Percentiles rank a stretch among this genome's conserved stretches.
phyloP scores from a whole-genome alignment of 1,284 basidiomycete species.

The Pseudozyma hubeiensis region DNA sequence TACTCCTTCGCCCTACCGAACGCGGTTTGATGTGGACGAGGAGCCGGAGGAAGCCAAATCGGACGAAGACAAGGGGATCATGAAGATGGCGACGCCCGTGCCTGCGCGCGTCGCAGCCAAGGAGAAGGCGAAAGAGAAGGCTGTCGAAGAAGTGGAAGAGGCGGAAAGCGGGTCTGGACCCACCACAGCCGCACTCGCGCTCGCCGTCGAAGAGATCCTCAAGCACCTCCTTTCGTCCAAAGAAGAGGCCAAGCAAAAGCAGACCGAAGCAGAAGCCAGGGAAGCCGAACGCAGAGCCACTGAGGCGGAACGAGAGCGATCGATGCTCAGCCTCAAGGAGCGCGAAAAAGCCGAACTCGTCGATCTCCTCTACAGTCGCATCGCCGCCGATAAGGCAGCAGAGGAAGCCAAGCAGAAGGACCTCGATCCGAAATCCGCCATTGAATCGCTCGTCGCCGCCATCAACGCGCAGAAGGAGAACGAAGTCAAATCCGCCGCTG shows the following conservation, averaged over 20 bases:
- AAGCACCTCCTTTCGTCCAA: slow-evolving; percentile 60
- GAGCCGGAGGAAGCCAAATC: slow-evolving; percentile 24
- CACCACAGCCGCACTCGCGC: slow-evolving; percentile 44
- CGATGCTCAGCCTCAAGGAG: slow-evolving; percentile 34
- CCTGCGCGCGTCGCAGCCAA: slow-evolving; percentile 16
- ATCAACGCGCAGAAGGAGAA: slow-evolving; percentile 54
- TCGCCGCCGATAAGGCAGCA: slow-evolving; percentile 39
- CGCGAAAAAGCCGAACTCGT: slow-evolving; percentile 52
- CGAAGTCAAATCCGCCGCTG: slow-evolving; percentile 38
- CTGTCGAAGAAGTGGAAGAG: slow-evolving; percentile 2
- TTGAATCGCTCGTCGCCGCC: slow-evolving; percentile 57
- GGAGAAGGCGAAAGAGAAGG: slow-evolving; percentile 15
- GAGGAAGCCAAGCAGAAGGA: slow-evolving; percentile 38
- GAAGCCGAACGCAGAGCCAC: slow-evolving; percentile 33
- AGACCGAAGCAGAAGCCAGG: slow-evolving; percentile 26
- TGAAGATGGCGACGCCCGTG: slow-evolving; percentile 33
- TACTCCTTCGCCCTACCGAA: slow-evolving; percentile 32
- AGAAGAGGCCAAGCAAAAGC: slow-evolving; percentile 50
- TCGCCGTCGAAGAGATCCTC: slow-evolving; percentile 63
- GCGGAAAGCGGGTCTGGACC: slow-evolving; percentile 15
- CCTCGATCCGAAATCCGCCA: slow-evolving; percentile 58
- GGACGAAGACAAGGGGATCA: slow-evolving; percentile 12
- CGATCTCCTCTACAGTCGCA: slow-evolving; percentile 35
- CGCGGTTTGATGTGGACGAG: slow-evolving; percentile 30
- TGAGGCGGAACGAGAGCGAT: slow-evolving; percentile 29